Conservation (phyloP, 1,284 basidiomycete species). For the Papiliotrema nemorosa region DNA sequence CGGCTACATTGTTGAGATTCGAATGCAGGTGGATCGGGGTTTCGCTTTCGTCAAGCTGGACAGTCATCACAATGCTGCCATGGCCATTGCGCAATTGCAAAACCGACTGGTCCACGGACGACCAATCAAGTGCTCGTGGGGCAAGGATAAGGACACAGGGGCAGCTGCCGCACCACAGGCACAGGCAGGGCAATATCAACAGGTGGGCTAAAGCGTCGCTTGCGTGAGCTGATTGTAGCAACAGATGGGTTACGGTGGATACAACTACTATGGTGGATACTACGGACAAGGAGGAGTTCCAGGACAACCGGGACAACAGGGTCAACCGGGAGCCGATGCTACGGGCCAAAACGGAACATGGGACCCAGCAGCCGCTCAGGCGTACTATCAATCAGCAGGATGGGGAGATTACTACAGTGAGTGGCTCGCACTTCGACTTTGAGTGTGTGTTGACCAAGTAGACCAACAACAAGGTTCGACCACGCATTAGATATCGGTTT, state of each 20-base stretch:
- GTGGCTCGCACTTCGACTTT: slow-evolving; percentile 1
- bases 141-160: slow-evolving; percentile 68
- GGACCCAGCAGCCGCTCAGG: slow-evolving; percentile 37
- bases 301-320: slow-evolving; percentile 36
- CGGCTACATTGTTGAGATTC: slow-evolving; percentile 94
- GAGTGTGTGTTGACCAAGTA: not conserved
- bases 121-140: slow-evolving; percentile 97
- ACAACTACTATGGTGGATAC: slow-evolving; percentile 45
- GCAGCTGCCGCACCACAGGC: slow-evolving; percentile 10
- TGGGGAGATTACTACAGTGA: slow-evolving; percentile 46
- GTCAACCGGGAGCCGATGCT: slow-evolving; percentile 4
- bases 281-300: slow-evolving; percentile 38
- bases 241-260: slow-evolving; percentile 26
- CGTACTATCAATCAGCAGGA: slow-evolving; percentile 38
- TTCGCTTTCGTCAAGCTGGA: slow-evolving; percentile 98
- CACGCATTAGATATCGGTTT: slow-evolving; percentile 1
- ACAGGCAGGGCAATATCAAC: slow-evolving; percentile 11
- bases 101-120: slow-evolving; percentile 93
- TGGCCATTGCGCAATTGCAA: slow-evolving; percentile 92
- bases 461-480: slow-evolving; percentile 6
- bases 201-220: slow-evolving; percentile 12
- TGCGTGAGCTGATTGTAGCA: slow-evolving; percentile 8
- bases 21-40: slow-evolving; percentile 96
- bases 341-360: slow-evolving; percentile 18
- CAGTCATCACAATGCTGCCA: slow-evolving; percentile 93